Conservation (phyloP, 2,329 filamentous ascomycete genomes). For the Alternaria infectoria region DNA sequence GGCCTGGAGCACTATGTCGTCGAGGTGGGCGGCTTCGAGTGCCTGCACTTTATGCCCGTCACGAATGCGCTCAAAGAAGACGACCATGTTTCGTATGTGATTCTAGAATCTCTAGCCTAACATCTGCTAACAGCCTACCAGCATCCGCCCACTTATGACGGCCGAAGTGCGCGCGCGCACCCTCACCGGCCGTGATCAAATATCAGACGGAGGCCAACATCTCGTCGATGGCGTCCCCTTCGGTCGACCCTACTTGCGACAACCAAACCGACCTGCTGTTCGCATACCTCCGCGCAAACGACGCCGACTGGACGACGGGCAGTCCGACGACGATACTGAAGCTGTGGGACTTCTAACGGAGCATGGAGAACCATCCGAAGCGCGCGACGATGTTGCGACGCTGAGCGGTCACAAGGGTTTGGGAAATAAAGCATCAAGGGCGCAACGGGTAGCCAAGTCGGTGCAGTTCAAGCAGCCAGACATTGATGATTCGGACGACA, state of each 20-base stretch:
- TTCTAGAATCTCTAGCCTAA: background rate
- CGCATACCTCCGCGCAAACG: constrained; percentile 77
- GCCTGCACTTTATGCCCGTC: constrained; percentile 81
- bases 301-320: constrained; percentile 47
- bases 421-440: background rate
- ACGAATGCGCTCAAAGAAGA: constrained; percentile 76
- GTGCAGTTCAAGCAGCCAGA: constrained; percentile 33
- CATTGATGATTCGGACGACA: constrained; percentile 15
- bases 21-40: constrained; percentile 80
- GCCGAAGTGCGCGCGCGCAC: constrained; percentile 76
- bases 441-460: constrained; percentile 13
- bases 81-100: constrained; percentile 77
- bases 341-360: constrained; percentile 18
- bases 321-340: constrained; percentile 29
- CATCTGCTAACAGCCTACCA: constrained; percentile 43
- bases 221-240: constrained; percentile 86
- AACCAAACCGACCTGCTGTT: constrained; percentile 68
- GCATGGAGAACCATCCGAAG: constrained; percentile 3
- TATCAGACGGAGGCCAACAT: constrained; percentile 77
- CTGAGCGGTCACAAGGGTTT: background rate
- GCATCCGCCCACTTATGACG: constrained; percentile 78
- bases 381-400: background rate
- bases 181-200: constrained; percentile 80
- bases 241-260: constrained; percentile 72
- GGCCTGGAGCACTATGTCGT: constrained; percentile 89